Base-by-base conservation (phyloP, 805 yeast species). In the Scheffersomyces spartinae region DNA sequence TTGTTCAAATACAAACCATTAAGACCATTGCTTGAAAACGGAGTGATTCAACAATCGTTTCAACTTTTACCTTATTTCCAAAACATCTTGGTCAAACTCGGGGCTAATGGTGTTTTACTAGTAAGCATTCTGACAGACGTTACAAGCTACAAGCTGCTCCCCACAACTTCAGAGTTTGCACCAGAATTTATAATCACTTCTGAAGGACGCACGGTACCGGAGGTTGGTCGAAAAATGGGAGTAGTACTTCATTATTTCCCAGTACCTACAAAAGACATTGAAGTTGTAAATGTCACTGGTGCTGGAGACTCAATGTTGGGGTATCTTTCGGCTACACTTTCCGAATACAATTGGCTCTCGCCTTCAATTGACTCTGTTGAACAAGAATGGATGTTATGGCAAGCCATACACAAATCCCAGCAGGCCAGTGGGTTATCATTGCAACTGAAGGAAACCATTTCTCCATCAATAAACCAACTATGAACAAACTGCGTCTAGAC, bases 301-400 rank as follows among this genome's bases (percentile, higher is more conserved):
- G 94, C 94, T 1, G 95, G 95, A 7, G 95, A 84, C 47, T 64
- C 91, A 0, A 58, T 84, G 21, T 64, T 73, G 15, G 95, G 95
- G 0, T 70, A 64, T 15, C 34, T 84, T 13, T 45, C 71, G 8
- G 53, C 74, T 3, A 59, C 59, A 29, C 32, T 65, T 25, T 47
- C 55, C 2, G 27, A 31, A 11, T 21, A 31, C 6, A 36, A 44
- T 20, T 55, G 59, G 59, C 32, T 52, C 15, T 28, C 26, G 4
- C 20, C 41, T 5, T 45, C 43, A 13, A 26, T 55, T 1, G 33
- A 32, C 10, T 25, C 38, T 7, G 40, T 47, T 16, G 62, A 55
- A 26, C 52, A 49, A 21, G 59, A 52, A 30, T 52, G 61, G 60
- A 33, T 28, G 9, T 48, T 46, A 27, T 56, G 62, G 56, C 51